These are phyloP conservation scores for Malassezia yamatoensis DNA, from an alignment of 1,284 basidiomycete species.

Conservation along the genomic window DNA sequence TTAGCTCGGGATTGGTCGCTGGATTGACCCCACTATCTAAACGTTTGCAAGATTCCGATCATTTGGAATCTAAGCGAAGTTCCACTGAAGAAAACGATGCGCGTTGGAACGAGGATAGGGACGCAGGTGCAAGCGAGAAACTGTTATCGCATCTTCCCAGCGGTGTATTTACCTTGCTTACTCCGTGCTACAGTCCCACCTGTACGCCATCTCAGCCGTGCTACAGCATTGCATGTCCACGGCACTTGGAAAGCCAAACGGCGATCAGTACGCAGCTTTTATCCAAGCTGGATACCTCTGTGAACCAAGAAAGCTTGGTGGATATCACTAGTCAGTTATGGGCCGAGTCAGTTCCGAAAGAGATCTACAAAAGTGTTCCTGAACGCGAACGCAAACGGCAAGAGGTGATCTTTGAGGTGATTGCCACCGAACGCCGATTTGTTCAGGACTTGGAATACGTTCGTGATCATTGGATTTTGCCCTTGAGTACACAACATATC, in stretches of 20 bases:
- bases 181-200: slow-evolving; percentile 96
- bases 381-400: slow-evolving; percentile 91
- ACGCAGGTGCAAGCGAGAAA: neutral
- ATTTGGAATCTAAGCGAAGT: neutral
- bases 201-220: slow-evolving; percentile 85
- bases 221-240: slow-evolving; percentile 92
- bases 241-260: slow-evolving; percentile 85
- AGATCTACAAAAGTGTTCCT: slow-evolving; percentile 80
- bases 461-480: slow-evolving; percentile 82
- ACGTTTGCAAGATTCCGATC: slow-evolving; percentile 50
- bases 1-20: neutral
- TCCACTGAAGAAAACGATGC: neutral
- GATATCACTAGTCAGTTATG: slow-evolving; percentile 70
- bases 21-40: slow-evolving; percentile 20
- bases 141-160: slow-evolving; percentile 54
- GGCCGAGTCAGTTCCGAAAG: slow-evolving; percentile 90
- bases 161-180: slow-evolving; percentile 91
- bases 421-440: slow-evolving; percentile 96
- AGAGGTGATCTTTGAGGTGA: slow-evolving; percentile 97
- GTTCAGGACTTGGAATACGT: slow-evolving; percentile 96
- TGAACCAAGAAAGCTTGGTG: slow-evolving; percentile 63
- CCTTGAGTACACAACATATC: slow-evolving; percentile 62
- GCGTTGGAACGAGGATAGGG: neutral
- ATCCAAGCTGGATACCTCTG: slow-evolving; percentile 56
- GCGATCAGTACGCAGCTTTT: slow-evolving; percentile 77